These are phyloP conservation scores for Amanita pallidorosea DNA, from an alignment of 768 basidiomycete species.

Conservation along the genomic window DNA sequence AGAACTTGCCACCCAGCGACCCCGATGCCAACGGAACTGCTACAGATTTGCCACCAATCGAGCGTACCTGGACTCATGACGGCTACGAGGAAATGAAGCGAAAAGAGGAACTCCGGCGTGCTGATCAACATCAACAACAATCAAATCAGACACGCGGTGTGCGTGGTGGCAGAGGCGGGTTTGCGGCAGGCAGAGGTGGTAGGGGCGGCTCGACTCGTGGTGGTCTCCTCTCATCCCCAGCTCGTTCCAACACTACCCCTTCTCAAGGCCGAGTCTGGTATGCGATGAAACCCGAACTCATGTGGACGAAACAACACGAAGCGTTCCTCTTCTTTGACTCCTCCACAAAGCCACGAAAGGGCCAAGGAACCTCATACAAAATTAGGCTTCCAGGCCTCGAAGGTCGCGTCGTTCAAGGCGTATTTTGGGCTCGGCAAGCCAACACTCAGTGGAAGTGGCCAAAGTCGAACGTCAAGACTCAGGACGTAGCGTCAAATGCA, in stretches of 20 bases:
- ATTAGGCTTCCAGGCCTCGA: conserved; percentile 51
- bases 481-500: conserved; percentile 29
- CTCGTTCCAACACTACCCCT: conserved; percentile 18
- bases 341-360: conserved; percentile 45
- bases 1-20: conserved; percentile 3
- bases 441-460: not conserved
- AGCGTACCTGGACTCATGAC: conserved; percentile 74
- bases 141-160: conserved; percentile 16
- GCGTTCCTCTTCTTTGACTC: conserved; percentile 59
- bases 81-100: conserved; percentile 83
- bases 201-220: conserved; percentile 34
- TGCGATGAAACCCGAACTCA: conserved; percentile 64
- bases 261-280: conserved; percentile 49
- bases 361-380: conserved; percentile 42
- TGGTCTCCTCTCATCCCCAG: conserved; percentile 22
- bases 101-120: conserved; percentile 49
- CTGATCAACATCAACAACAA: conserved; percentile 20
- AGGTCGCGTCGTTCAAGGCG: conserved; percentile 31
- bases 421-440: not conserved
- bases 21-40: conserved; percentile 10
- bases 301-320: conserved; percentile 81
- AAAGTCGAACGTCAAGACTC: conserved; percentile 10
- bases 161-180: conserved; percentile 38
- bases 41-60: conserved; percentile 44
- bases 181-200: conserved; percentile 34